A percentile compares a stretch with the other conserved stretches of the same genome.
Evolutionary conservation across 1,139 yeast genomes (phyloP).

Genomic region (Sugiyamaella paludigena): DNA sequence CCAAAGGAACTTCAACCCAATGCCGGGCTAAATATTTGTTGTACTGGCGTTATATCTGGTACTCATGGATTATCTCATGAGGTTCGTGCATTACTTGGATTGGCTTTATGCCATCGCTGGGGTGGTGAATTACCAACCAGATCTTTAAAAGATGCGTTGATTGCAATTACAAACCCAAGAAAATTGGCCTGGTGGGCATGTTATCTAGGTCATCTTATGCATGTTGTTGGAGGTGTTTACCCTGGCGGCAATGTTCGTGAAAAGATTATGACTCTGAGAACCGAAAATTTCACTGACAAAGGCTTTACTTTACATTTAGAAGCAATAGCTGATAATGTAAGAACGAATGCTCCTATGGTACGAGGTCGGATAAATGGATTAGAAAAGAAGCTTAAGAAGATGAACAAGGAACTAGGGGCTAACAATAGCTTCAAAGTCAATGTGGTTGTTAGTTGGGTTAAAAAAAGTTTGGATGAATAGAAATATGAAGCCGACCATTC

Average conservation of each 20-base stretch:
- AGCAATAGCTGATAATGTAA: slow-evolving; percentile 27
- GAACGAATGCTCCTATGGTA: slow-evolving; percentile 33
- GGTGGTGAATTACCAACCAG: slow-evolving; percentile 64
- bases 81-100: slow-evolving; percentile 61
- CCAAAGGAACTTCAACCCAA: slow-evolving; percentile 71
- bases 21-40: slow-evolving; percentile 63
- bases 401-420: slow-evolving; percentile 31
- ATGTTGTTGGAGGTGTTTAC: slow-evolving; percentile 68
- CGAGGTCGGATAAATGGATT: slow-evolving; percentile 30
- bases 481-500: too few relatives aligned
- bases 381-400: slow-evolving; percentile 34
- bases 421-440: slow-evolving; percentile 23
- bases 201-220: slow-evolving; percentile 65
- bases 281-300: slow-evolving; percentile 23
- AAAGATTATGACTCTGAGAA: slow-evolving; percentile 40
- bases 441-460: slow-evolving; percentile 29
- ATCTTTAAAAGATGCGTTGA: slow-evolving; percentile 42
- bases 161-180: slow-evolving; percentile 35
- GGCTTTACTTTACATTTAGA: slow-evolving; percentile 30
- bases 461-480: not conserved
- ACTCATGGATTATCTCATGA: slow-evolving; percentile 67
- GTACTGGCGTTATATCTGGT: slow-evolving; percentile 66
- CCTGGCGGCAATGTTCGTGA: slow-evolving; percentile 71
- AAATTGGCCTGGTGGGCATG: slow-evolving; percentile 58
- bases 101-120: slow-evolving; percentile 71